These are phyloP conservation scores for Hericium rajendrae DNA, from an alignment of 768 basidiomycete genomes.

Conservation along the genomic window DNA sequence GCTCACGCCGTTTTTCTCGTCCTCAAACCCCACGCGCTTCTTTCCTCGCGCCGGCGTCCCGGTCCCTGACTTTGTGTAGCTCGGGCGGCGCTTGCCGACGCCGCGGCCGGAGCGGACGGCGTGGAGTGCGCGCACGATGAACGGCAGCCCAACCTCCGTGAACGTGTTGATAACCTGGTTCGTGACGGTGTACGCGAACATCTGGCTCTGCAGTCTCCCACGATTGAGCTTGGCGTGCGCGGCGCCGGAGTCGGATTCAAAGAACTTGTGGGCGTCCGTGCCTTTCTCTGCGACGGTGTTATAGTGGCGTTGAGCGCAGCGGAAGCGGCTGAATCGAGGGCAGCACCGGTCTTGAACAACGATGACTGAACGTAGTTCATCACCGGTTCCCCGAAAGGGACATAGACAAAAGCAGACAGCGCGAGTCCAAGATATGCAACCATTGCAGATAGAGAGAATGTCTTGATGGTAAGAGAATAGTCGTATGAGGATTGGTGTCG, in stretches of 20 bases:
- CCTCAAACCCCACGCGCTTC: conserved; percentile 68
- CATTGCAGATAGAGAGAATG: conserved; percentile 80
- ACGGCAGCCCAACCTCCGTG: conserved; percentile 76
- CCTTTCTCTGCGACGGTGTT: conserved; percentile 18
- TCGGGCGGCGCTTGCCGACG: conserved; percentile 8
- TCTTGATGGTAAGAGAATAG: conserved; percentile 79
- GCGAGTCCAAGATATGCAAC: conserved; percentile 89
- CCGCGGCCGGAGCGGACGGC: conserved; percentile 39
- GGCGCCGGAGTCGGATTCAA: conserved; percentile 3
- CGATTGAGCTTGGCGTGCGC: conserved; percentile 56
- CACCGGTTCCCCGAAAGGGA: conserved; percentile 82
- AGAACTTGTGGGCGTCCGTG: neutral
- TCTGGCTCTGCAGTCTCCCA: conserved; percentile 72
- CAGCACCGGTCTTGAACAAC: conserved; percentile 16
- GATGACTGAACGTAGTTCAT: conserved; percentile 43
- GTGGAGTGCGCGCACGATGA: conserved; percentile 49
- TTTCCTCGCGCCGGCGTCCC: conserved; percentile 27
- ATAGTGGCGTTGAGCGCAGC: conserved; percentile 15
- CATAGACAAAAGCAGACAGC: conserved; percentile 92
- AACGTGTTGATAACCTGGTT: conserved; percentile 77
- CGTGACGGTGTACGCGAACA: conserved; percentile 89
- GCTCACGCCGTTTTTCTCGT: conserved; percentile 41
- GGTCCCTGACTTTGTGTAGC: conserved; percentile 7
- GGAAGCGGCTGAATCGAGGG: conserved; percentile 5
- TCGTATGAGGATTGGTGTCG: conserved; percentile 67